Evolutionary conservation across 2,329 filamentous ascomycete genomes (phyloP).

Genomic region (Biscogniauxia mediterranea): DNA sequence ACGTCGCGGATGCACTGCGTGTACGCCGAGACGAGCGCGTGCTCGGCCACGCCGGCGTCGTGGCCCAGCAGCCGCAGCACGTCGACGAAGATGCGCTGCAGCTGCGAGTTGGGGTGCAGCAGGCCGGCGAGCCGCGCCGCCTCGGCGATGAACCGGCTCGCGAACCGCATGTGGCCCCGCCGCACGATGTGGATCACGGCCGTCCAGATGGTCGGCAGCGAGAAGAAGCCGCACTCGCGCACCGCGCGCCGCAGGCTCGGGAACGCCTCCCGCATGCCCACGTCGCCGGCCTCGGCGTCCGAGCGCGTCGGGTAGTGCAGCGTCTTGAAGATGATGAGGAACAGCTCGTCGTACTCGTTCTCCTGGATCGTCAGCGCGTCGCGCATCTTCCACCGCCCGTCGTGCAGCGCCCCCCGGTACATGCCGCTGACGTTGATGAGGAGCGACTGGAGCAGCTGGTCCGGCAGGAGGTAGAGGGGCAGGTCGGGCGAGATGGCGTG

Average conservation of each 20-base stretch:
- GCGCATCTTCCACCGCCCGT: slow-evolving; percentile 1
- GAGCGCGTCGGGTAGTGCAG: background rate
- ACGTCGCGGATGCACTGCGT: slow-evolving; percentile 1
- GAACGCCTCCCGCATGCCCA: slow-evolving; percentile 1
- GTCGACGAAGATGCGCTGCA: background rate
- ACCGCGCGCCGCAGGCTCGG: slow-evolving; percentile 1
- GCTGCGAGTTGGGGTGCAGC: slow-evolving; percentile 1
- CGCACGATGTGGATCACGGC: background rate
- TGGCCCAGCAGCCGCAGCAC: background rate
- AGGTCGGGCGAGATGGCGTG: background rate
- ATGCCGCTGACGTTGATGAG: slow-evolving; percentile 1
- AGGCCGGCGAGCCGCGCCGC: background rate
- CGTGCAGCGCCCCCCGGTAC: background rate
- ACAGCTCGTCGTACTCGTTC: slow-evolving; percentile 3
- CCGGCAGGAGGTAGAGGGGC: background rate
- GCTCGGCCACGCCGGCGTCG: background rate
- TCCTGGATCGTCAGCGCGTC: slow-evolving; percentile 3
- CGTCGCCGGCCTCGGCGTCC: background rate
- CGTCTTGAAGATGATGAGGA: slow-evolving; percentile 1
- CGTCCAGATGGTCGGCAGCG: slow-evolving; percentile 2
- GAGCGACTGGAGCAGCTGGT: slow-evolving; percentile 1
- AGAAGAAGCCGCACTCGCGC: slow-evolving; percentile 2
- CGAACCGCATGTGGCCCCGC: background rate
- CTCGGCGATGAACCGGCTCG: background rate
- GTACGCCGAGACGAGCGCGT: slow-evolving; percentile 1